A percentile compares a stretch with the other conserved stretches of the same genome.
These are phyloP conservation scores for Dioscorea dumetorum DNA, from an alignment of 106 monocot species.

Conservation along the genomic window DNA sequence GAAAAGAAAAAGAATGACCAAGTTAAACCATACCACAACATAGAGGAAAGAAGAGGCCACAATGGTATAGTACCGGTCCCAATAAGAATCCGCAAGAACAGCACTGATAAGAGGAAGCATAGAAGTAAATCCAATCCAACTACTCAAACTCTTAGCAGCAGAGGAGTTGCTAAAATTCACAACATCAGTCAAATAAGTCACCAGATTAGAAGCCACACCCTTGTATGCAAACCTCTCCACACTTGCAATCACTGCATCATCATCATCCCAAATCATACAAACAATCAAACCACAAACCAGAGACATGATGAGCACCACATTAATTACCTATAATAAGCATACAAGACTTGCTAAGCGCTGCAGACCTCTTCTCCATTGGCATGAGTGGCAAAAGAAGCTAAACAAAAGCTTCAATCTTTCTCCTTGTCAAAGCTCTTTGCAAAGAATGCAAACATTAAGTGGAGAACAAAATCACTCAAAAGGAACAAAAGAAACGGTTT, in stretches of 20 bases:
- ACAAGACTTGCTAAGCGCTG: conserved; percentile 57
- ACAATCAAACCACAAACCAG: not conserved
- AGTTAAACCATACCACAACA: conserved; percentile 30
- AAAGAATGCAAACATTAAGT: not conserved
- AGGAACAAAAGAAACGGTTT: not conserved
- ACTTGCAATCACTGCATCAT: conserved; percentile 69
- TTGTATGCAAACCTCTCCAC: conserved; percentile 96
- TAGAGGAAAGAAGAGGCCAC: conserved; percentile 69
- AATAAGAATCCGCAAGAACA: conserved; percentile 76
- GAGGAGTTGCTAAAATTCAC: conserved; percentile 74
- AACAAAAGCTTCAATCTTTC: not conserved
- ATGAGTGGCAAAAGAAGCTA: conserved; percentile 4
- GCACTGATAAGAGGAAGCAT: conserved; percentile 83
- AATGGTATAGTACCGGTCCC: conserved; percentile 85
- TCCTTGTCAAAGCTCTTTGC: not conserved
- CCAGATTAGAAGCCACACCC: conserved; percentile 89
- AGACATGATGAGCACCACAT: not conserved
- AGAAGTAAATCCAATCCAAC: conserved; percentile 79
- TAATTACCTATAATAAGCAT: conserved; percentile 74
- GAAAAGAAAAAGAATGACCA: not conserved
- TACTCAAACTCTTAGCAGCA: conserved; percentile 74
- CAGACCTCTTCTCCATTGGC: conserved; percentile 20
- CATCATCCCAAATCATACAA: not conserved
- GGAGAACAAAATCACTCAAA: not conserved
- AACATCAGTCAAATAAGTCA: conserved; percentile 79